Conservation (phyloP, 352 stramenopile genomes). For the Globisporangium paroecandrum region DNA sequence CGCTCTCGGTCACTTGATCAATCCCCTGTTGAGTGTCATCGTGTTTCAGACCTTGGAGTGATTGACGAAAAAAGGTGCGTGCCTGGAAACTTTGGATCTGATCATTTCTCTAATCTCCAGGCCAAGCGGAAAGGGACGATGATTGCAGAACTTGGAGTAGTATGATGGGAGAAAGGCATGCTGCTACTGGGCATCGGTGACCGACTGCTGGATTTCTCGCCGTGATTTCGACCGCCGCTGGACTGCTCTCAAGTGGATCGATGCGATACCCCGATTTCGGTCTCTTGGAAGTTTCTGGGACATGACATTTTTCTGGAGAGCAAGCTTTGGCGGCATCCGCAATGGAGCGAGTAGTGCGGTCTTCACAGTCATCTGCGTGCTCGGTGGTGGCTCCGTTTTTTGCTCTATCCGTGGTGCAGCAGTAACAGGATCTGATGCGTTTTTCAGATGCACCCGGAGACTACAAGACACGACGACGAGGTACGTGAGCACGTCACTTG, state of each 20-base stretch:
- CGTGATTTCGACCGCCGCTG: constrained; percentile 47
- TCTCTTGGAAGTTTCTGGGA: constrained; percentile 29
- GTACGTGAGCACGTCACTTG: not conserved
- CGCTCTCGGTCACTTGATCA: not conserved
- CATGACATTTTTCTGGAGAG: not conserved
- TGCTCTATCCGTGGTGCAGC: not conserved
- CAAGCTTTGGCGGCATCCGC: constrained; percentile 12
- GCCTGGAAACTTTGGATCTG: not conserved
- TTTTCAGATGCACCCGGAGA: not conserved
- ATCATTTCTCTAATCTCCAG: not conserved
- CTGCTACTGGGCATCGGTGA: constrained; percentile 26
- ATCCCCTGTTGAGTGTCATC: not conserved
- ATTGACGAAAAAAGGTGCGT: not conserved
- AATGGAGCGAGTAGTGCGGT: constrained; percentile 11
- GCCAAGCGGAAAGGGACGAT: not conserved
- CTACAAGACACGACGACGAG: constrained; percentile 1
- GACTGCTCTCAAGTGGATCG: constrained; percentile 51
- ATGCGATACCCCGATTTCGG: constrained; percentile 64
- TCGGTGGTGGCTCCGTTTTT: not conserved
- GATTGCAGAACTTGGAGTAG: not conserved
- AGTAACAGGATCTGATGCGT: not conserved
- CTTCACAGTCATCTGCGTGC: not conserved
- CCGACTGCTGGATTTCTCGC: constrained; percentile 24
- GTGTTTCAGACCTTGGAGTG: not conserved
- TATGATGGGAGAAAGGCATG: not conserved